phyloP scores from a whole-genome alignment of 768 basidiomycete species.

The Suillus alpinus region DNA sequence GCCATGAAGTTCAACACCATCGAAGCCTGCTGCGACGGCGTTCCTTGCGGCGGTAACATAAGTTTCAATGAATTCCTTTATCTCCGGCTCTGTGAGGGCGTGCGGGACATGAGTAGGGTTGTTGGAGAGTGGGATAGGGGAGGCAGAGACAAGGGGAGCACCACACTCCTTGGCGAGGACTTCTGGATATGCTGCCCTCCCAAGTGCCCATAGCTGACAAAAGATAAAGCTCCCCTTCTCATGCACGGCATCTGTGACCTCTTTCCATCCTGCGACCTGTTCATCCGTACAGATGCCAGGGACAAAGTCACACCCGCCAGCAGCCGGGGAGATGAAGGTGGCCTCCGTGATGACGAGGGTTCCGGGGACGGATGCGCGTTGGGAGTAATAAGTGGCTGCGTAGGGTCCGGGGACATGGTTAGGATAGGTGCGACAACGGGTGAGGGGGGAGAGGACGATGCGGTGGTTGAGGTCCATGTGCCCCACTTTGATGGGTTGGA shows the following conservation, averaged over 20 bases:
- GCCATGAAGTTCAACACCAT: conserved; percentile 42
- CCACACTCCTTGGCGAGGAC: conserved; percentile 18
- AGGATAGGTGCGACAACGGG: conserved; percentile 27
- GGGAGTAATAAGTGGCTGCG: conserved; percentile 35
- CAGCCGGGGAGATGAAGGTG: conserved; percentile 34
- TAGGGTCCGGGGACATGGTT: conserved; percentile 29
- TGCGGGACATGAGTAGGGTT: conserved; percentile 28
- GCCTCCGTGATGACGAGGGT: conserved; percentile 47
- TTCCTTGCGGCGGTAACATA: neutral
- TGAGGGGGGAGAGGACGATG: conserved; percentile 35
- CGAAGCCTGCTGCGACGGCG: neutral
- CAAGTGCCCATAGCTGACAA: conserved; percentile 48
- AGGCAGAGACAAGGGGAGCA: conserved; percentile 23
- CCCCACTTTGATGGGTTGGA: conserved; percentile 33
- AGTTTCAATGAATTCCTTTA: conserved; percentile 37
- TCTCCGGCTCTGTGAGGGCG: conserved; percentile 39
- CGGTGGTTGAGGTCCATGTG: conserved; percentile 30
- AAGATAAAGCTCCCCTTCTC: conserved; percentile 40
- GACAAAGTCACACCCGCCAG: conserved; percentile 31
- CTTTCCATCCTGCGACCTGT: conserved; percentile 54
- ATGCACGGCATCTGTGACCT: conserved; percentile 44
- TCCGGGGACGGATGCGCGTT: conserved; percentile 35
- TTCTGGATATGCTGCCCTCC: conserved; percentile 23
- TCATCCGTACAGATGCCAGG: conserved; percentile 50
- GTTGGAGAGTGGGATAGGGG: conserved; percentile 14